phyloP scores from a whole-genome alignment of 106 monocot species.

The Platanthera guangdongensis region DNA sequence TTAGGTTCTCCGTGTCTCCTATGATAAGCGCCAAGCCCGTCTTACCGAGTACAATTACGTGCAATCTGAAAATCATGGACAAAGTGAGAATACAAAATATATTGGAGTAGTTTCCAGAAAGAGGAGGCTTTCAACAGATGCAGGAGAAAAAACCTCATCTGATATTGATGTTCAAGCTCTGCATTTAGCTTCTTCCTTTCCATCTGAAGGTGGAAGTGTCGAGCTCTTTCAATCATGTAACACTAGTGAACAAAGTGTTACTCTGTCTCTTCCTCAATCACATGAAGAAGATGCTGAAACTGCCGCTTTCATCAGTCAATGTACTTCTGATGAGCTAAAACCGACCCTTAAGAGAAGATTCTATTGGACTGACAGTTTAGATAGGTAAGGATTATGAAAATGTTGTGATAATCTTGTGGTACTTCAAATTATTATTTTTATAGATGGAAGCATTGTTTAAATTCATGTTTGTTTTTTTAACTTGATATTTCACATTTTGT shows the following conservation, averaged over 20 bases:
- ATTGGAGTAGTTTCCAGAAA: constrained; percentile 17
- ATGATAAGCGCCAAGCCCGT: constrained; percentile 30
- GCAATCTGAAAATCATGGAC: constrained; percentile 14
- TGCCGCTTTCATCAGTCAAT: constrained; percentile 27
- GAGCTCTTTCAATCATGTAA: constrained; percentile 4
- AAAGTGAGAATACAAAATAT: not conserved
- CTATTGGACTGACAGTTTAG: constrained; percentile 58
- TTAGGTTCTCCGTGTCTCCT: constrained; percentile 70
- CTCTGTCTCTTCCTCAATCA: constrained; percentile 10
- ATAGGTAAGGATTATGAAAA: constrained; percentile 42
- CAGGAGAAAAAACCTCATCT: constrained; percentile 1
- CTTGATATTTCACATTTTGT: not conserved
- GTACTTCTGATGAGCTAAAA: constrained; percentile 28
- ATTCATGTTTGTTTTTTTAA: not conserved
- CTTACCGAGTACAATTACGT: constrained; percentile 6
- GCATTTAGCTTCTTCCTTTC: not conserved
- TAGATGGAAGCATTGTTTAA: not conserved
- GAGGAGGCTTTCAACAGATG: constrained; percentile 26
- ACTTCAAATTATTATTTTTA: not conserved
- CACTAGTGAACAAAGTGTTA: not conserved
- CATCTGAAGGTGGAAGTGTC: constrained; percentile 13
- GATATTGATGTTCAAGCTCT: constrained; percentile 14
- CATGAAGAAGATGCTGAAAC: constrained; percentile 22
- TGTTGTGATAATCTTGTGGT: not conserved
- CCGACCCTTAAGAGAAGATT: constrained; percentile 34